Evolutionary conservation across 2,329 filamentous ascomycete species (phyloP).

Genomic region (Paraphaeosphaeria sporulosa): DNA sequence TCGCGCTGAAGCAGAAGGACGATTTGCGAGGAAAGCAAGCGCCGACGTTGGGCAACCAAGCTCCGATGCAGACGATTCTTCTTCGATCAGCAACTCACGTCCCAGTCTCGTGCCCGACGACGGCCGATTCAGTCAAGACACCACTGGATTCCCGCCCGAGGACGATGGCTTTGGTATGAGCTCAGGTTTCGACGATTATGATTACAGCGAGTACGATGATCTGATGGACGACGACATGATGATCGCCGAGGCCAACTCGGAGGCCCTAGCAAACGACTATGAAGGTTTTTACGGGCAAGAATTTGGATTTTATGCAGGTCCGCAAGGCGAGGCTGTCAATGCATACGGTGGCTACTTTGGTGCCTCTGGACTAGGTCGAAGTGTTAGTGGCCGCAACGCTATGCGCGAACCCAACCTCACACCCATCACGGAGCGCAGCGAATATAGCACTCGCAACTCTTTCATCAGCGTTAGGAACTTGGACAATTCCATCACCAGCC

Average conservation of each 20-base stretch:
- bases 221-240: slow-evolving; percentile 76
- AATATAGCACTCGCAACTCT: slow-evolving; percentile 94
- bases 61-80: slow-evolving; percentile 44
- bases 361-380: slow-evolving; percentile 71
- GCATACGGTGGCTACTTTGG: slow-evolving; percentile 91
- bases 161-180: slow-evolving; percentile 43
- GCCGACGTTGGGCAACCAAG: slow-evolving; percentile 41
- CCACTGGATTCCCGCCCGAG: slow-evolving; percentile 48
- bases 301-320: slow-evolving; percentile 88
- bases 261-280: slow-evolving; percentile 87
- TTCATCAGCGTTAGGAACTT: slow-evolving; percentile 75
- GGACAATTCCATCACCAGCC: slow-evolving; percentile 65
- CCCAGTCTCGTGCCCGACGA: slow-evolving; percentile 60
- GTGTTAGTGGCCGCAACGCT: slow-evolving; percentile 69
- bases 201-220: slow-evolving; percentile 64
- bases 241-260: slow-evolving; percentile 93
- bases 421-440: slow-evolving; percentile 93
- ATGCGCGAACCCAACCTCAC: slow-evolving; percentile 89
- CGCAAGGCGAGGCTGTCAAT: slow-evolving; percentile 64
- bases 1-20: slow-evolving; percentile 76
- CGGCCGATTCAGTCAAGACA: slow-evolving; percentile 57
- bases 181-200: slow-evolving; percentile 55
- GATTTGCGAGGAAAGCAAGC: slow-evolving; percentile 71
- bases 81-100: slow-evolving; percentile 43
- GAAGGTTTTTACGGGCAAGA: slow-evolving; percentile 96